Percentiles rank a stretch among this genome's conserved stretches.
These are phyloP conservation scores for Lipomyces starkeyi DNA, from an alignment of 805 yeast species.

Conservation along the genomic window DNA sequence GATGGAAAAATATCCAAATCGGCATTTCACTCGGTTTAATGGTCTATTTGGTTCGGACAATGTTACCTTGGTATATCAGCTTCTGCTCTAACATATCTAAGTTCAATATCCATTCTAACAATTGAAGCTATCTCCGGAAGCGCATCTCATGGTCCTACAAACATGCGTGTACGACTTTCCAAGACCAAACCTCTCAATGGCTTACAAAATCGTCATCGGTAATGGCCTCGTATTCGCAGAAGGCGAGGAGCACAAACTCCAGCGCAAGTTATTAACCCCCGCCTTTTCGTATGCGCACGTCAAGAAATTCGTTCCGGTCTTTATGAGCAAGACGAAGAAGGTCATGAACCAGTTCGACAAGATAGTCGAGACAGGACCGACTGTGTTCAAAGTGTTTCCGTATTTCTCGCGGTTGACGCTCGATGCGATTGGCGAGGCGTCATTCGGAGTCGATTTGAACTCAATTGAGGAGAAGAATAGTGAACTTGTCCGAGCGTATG, in stretches of 20 bases:
- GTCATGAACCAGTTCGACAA: conserved; percentile 15
- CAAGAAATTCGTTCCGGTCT: conserved; percentile 27
- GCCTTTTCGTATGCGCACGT: conserved; percentile 28
- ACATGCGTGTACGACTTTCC: conserved; percentile 19
- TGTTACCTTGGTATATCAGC: conserved; percentile 12
- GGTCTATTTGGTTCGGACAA: conserved; percentile 19
- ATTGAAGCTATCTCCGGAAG: conserved; percentile 23
- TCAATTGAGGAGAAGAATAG: conserved; percentile 23
- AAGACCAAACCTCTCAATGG: conserved; percentile 21
- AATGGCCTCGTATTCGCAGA: conserved; percentile 32
- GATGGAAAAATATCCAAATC: conserved; percentile 22
- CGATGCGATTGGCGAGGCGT: conserved; percentile 28
- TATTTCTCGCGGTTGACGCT: conserved; percentile 29
- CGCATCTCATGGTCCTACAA: conserved; percentile 17
- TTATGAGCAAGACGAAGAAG: conserved; percentile 11
- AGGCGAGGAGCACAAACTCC: conserved; percentile 27
- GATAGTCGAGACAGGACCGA: conserved; percentile 9
- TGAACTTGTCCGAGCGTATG: conserved; percentile 26
- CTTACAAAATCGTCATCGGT: conserved; percentile 23
- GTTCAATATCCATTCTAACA: neutral
- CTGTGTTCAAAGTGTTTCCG: conserved; percentile 10
- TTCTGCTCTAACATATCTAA: no score
- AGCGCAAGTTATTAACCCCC: conserved; percentile 26
- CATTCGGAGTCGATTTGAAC: conserved; percentile 25
- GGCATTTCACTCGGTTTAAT: conserved; percentile 8